Evolutionary conservation across 768 basidiomycete species (phyloP).

Genomic region (Phylloporus arenicola): DNA sequence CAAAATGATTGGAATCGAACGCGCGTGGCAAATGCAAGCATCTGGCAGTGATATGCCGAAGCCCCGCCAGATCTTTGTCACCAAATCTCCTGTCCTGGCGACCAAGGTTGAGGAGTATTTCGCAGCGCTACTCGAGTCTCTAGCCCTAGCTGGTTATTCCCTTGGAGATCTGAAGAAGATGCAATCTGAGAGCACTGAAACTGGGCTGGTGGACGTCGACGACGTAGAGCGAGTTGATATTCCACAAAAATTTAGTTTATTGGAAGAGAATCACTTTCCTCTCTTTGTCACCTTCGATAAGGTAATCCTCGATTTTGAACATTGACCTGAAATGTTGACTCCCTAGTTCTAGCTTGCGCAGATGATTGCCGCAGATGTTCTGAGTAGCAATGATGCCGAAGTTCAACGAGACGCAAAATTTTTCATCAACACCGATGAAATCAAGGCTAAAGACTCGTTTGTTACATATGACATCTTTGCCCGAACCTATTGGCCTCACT

Average conservation of each 20-base stretch:
- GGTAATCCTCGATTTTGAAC: slow-evolving; percentile 30
- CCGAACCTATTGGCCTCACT: slow-evolving; percentile 53
- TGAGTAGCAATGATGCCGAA: slow-evolving; percentile 5
- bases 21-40: slow-evolving; percentile 39
- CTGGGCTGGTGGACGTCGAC: slow-evolving; percentile 30
- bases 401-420: slow-evolving; percentile 2
- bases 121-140: slow-evolving; percentile 42
- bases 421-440: slow-evolving; percentile 15
- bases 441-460: slow-evolving; percentile 17
- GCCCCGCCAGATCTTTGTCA: too few relatives aligned
- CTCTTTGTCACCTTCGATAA: slow-evolving; percentile 63
- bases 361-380: slow-evolving; percentile 25
- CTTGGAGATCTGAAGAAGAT: slow-evolving; percentile 35
- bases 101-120: slow-evolving; percentile 68
- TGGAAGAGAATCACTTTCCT: slow-evolving; percentile 60
- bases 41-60: too few relatives aligned
- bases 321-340: neutral
- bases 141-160: slow-evolving; percentile 33
- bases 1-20: slow-evolving; percentile 66
- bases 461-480: slow-evolving; percentile 47
- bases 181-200: slow-evolving; percentile 15
- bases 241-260: slow-evolving; percentile 48
- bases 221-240: slow-evolving; percentile 25
- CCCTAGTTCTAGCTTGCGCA: slow-evolving; percentile 13
- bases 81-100: slow-evolving; percentile 52